phyloP scores from a whole-genome alignment of 805 yeast species.

The Kodamaea laetipori region DNA sequence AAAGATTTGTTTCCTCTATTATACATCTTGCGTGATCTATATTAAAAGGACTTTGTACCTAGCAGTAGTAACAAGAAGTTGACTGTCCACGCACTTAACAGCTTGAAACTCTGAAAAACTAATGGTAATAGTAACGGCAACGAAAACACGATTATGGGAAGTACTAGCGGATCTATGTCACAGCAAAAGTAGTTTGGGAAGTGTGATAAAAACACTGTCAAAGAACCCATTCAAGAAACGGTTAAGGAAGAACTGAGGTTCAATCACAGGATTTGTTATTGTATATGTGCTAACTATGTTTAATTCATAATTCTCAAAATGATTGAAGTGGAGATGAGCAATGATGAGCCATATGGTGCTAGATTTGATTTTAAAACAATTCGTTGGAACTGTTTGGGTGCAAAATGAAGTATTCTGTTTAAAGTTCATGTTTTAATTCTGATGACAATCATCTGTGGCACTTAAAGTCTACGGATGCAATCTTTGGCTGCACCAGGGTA shows the following conservation, averaged over 20 bases:
- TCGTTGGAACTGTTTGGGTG: too few relatives aligned
- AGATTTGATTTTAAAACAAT: too few relatives aligned
- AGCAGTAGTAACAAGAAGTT: slow-evolving; percentile 31
- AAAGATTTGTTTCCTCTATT: too few relatives aligned
- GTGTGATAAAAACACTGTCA: slow-evolving; percentile 23
- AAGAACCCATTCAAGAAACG: slow-evolving; percentile 46
- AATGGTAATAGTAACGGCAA: slow-evolving; percentile 11
- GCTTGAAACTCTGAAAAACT: slow-evolving; percentile 29
- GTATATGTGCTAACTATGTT: slow-evolving; percentile 2
- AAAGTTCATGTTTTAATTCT: too few relatives aligned
- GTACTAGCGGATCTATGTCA: slow-evolving; percentile 15
- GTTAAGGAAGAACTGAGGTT: slow-evolving; percentile 28
- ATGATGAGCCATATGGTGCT: not conserved
- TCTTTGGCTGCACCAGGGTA: too few relatives aligned
- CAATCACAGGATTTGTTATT: not conserved
- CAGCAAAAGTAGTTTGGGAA: slow-evolving; percentile 28
- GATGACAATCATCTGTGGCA: too few relatives aligned
- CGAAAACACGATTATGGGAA: slow-evolving; percentile 3
- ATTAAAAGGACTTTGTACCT: slow-evolving; percentile 21
- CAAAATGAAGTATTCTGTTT: too few relatives aligned
- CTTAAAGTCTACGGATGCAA: too few relatives aligned
- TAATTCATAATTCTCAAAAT: not conserved
- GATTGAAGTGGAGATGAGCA: too few relatives aligned
- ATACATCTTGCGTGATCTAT: too few relatives aligned
- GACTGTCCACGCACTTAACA: slow-evolving; percentile 31